A percentile compares a stretch with the other conserved stretches of the same genome.
These are phyloP conservation scores for Schizonepeta tenuifolia DNA, from an alignment of 257 asterid genomes.

Conservation along the genomic window DNA sequence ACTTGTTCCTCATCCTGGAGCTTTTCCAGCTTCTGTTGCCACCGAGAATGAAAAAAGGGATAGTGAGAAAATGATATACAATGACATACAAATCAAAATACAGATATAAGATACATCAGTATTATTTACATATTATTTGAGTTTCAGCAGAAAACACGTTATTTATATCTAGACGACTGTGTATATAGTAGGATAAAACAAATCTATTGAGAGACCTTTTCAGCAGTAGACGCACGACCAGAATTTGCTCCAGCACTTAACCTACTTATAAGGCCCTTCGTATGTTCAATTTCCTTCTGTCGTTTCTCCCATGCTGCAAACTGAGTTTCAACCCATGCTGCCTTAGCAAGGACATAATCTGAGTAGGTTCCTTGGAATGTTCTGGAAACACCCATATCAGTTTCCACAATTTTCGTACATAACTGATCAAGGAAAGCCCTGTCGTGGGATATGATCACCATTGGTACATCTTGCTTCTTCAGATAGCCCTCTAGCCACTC, in stretches of 20 bases:
- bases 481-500: slow-evolving; percentile 99
- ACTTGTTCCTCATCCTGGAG: slow-evolving; percentile 88
- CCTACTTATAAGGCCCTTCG: slow-evolving; percentile 77
- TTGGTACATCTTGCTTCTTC: slow-evolving; percentile 89
- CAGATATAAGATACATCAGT: not conserved
- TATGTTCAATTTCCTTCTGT: slow-evolving; percentile 90
- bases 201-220: slow-evolving; percentile 57
- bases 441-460: slow-evolving; percentile 99
- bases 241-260: slow-evolving; percentile 94
- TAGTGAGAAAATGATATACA: slow-evolving; percentile 4
- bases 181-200: not conserved
- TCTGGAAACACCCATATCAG: slow-evolving; percentile 94
- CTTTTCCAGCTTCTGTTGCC: slow-evolving; percentile 89
- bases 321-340: slow-evolving; percentile 82
- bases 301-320: slow-evolving; percentile 98
- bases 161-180: not conserved
- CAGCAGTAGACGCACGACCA: slow-evolving; percentile 99
- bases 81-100: slow-evolving; percentile 6
- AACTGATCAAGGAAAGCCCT: slow-evolving; percentile 96
- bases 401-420: slow-evolving; percentile 96
- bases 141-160: not conserved
- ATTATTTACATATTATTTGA: not conserved
- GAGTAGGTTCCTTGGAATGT: slow-evolving; percentile 89
- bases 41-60: slow-evolving; percentile 1
- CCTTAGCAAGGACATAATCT: slow-evolving; percentile 71